phyloP scores from a whole-genome alignment of 2,329 filamentous ascomycete genomes.

The Venturia oleaginea region DNA sequence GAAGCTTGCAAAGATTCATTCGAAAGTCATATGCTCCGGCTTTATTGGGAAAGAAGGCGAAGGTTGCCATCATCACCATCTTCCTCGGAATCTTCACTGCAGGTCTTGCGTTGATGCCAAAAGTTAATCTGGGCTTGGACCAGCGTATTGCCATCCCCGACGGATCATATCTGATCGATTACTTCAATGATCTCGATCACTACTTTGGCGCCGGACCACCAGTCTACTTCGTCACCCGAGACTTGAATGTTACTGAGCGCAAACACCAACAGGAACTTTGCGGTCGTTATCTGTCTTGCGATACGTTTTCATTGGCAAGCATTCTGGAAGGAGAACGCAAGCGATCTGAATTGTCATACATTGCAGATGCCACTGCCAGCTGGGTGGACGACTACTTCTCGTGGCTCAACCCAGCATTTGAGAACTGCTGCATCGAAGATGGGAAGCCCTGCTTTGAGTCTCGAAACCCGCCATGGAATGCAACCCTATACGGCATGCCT shows the following conservation, averaged over 20 bases:
- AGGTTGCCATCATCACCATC: slow-evolving; percentile 63
- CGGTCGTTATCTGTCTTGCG: slow-evolving; percentile 81
- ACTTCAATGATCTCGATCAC: slow-evolving; percentile 90
- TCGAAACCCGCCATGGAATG: slow-evolving; percentile 76
- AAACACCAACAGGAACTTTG: slow-evolving; percentile 77
- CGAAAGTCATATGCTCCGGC: slow-evolving; percentile 79
- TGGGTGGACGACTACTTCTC: slow-evolving; percentile 97
- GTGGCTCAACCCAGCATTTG: slow-evolving; percentile 85
- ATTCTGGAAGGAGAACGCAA: slow-evolving; percentile 92
- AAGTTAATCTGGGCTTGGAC: slow-evolving; percentile 79
- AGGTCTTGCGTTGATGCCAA: slow-evolving; percentile 73
- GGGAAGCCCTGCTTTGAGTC: slow-evolving; percentile 62
- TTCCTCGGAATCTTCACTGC: slow-evolving; percentile 86
- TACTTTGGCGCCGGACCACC: slow-evolving; percentile 90
- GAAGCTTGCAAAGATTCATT: slow-evolving; percentile 75
- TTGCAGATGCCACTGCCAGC: slow-evolving; percentile 78
- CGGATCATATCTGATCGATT: slow-evolving; percentile 88
- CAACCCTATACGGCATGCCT: slow-evolving; percentile 83
- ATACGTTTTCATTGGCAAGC: slow-evolving; percentile 75
- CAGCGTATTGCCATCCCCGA: slow-evolving; percentile 90
- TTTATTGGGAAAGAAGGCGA: slow-evolving; percentile 71
- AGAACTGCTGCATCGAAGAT: slow-evolving; percentile 61
- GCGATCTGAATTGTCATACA: slow-evolving; percentile 76
- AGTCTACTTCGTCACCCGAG: slow-evolving; percentile 87
- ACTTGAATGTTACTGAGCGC: slow-evolving; percentile 69